Percentiles rank a stretch among this genome's conserved stretches.
phyloP scores from a whole-genome alignment of 2,329 filamentous ascomycete species.

The Fusarium sp. region DNA sequence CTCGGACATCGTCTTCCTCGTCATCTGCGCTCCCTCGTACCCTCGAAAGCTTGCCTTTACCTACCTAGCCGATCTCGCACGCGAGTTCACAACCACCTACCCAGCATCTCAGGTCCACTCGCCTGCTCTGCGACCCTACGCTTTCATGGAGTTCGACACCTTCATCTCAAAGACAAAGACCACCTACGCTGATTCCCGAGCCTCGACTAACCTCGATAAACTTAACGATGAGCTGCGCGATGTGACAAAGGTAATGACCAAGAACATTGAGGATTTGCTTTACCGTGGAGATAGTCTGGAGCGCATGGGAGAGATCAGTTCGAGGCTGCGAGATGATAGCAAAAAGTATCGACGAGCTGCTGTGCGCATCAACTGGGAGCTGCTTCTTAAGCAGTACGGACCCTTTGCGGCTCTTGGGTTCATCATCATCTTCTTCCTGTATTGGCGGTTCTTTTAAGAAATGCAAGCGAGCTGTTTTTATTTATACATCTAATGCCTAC shows the following conservation, averaged over 20 bases:
- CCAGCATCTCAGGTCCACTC: constrained; percentile 77
- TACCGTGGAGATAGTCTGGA: constrained; percentile 95
- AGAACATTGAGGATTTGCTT: constrained; percentile 98
- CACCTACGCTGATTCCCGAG: constrained; percentile 92
- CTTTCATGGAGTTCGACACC: constrained; percentile 97
- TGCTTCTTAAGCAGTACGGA: constrained; percentile 95
- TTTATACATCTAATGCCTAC: constrained; percentile 26
- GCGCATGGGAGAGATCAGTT: constrained; percentile 95
- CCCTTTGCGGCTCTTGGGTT: constrained; percentile 85
- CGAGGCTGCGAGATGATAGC: constrained; percentile 87
- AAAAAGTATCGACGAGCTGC: constrained; percentile 94
- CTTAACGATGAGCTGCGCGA: constrained; percentile 97
- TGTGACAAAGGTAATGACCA: constrained; percentile 99
- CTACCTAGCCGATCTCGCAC: constrained; percentile 91
- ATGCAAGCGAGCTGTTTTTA: constrained; percentile 22
- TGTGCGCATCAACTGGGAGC: constrained; percentile 97
- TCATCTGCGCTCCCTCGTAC: constrained; percentile 93
- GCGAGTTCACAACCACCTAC: constrained; percentile 92
- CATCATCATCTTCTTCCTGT: constrained; percentile 87
- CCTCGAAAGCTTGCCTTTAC: constrained; percentile 98
- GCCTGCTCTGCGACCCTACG: constrained; percentile 85
- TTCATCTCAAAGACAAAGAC: constrained; percentile 95
- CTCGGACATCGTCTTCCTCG: constrained; percentile 87
- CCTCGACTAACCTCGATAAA: constrained; percentile 91
- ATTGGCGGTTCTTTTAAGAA: constrained; percentile 88